Evolutionary conservation across 352 stramenopile species (phyloP).

Genomic region (Phytophthora aleatoria): DNA sequence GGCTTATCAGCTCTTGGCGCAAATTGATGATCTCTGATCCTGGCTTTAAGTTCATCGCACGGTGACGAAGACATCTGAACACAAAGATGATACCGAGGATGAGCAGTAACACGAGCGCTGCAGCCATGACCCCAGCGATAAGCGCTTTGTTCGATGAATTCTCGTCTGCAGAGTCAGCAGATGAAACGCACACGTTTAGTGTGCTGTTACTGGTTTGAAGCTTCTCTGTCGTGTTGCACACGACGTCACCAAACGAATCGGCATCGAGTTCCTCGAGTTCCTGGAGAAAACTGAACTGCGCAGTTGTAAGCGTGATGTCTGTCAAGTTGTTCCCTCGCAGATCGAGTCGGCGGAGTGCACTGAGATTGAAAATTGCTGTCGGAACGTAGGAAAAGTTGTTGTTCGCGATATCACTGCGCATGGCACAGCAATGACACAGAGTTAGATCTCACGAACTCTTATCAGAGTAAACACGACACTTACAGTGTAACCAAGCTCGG

Average conservation of each 20-base stretch:
- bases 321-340: conserved; percentile 50
- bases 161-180: background rate
- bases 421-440: background rate
- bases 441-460: background rate
- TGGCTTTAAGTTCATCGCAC: conserved; percentile 12
- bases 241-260: conserved; percentile 35
- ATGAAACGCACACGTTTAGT: conserved; percentile 24
- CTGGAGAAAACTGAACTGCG: conserved; percentile 49
- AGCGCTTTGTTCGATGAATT: conserved; percentile 25
- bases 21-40: conserved; percentile 17
- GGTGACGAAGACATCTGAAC: conserved; percentile 25
- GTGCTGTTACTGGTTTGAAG: conserved; percentile 19
- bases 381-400: conserved; percentile 58
- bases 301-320: conserved; percentile 34
- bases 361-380: conserved; percentile 45
- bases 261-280: conserved; percentile 38
- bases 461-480: conserved; percentile 5
- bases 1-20: conserved; percentile 14
- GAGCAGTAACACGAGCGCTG: conserved; percentile 24
- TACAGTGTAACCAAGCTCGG: conserved; percentile 52
- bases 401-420: conserved; percentile 52
- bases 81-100: conserved; percentile 26
- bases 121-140: conserved; percentile 28
- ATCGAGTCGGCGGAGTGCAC: conserved; percentile 44
- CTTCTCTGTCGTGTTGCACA: conserved; percentile 29